Percentiles rank a stretch among this genome's conserved stretches.
Evolutionary conservation across 495 filamentous ascomycete species (phyloP).

Genomic region (Elaphomyces granulatus): DNA sequence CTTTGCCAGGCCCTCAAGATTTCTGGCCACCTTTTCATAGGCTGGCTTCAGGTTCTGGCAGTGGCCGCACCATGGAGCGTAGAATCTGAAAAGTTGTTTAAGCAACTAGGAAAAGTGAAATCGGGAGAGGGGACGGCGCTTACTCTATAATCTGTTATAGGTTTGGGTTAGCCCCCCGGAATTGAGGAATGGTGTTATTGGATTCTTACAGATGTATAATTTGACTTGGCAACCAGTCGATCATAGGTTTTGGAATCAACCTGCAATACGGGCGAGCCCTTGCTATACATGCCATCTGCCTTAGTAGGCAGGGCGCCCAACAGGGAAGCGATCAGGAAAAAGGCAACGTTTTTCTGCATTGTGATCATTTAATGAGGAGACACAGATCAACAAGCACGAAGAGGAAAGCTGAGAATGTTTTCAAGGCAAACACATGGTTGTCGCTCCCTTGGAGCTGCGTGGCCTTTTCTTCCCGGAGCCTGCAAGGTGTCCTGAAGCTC

Average conservation of each 20-base stretch:
- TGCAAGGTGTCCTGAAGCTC: conserved; percentile 37
- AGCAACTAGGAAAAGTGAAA: conserved; percentile 6
- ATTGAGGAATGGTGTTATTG: not conserved
- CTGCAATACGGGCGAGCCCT: conserved; percentile 77
- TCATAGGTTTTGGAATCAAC: conserved; percentile 74
- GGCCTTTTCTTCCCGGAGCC: not conserved
- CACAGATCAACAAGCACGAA: conserved; percentile 3
- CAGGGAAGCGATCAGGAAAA: conserved; percentile 32
- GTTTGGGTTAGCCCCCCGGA: conserved; percentile 10
- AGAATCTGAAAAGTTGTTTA: conserved; percentile 51
- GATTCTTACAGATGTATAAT: conserved; percentile 69
- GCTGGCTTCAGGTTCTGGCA: conserved; percentile 91
- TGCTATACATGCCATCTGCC: conserved; percentile 65
- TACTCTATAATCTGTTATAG: conserved; percentile 50
- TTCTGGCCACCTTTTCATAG: conserved; percentile 86
- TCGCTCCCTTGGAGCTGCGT: not conserved
- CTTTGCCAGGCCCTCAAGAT: conserved; percentile 77
- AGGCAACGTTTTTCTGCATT: conserved; percentile 12
- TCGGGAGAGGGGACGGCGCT: conserved; percentile 17
- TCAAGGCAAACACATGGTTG: not conserved
- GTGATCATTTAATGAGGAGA: conserved; percentile 2
- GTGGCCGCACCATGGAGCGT: conserved; percentile 92
- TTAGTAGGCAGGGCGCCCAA: conserved; percentile 47
- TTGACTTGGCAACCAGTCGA: conserved; percentile 72
- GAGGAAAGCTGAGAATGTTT: conserved; percentile 3